A percentile compares a stretch with the other conserved stretches of the same genome.
Conservation (phyloP, 176 grass and related monocot species). For the Oryza rufipogon region DNA sequence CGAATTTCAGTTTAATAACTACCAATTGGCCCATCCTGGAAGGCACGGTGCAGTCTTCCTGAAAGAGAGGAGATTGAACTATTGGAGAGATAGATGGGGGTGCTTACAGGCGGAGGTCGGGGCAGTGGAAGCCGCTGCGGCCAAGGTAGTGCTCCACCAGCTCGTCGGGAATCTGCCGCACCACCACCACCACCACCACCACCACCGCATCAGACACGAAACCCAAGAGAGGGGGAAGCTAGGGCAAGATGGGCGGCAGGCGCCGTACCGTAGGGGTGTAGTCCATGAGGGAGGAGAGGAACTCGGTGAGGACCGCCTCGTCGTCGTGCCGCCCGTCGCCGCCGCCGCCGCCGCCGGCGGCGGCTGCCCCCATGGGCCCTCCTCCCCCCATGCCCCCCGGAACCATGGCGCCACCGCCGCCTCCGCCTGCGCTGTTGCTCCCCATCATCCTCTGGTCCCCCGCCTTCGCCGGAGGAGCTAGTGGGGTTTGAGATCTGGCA, state of each 20-base stretch:
- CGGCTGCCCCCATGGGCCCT: not conserved
- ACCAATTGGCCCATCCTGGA: not conserved
- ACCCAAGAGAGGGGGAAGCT: not conserved
- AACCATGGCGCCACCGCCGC: constrained; percentile 34
- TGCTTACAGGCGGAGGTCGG: constrained; percentile 83
- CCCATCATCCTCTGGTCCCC: constrained; percentile 53
- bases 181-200: constrained; percentile 4
- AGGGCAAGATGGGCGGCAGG: not conserved
- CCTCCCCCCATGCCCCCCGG: constrained; percentile 30
- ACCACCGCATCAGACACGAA: not conserved
- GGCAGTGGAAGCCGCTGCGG: constrained; percentile 94
- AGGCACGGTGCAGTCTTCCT: no score
- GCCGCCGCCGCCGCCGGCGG: not conserved
- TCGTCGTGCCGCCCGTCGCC: constrained; percentile 80
- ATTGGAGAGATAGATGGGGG: not conserved
- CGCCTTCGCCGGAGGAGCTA: not conserved
- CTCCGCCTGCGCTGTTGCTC: constrained; percentile 42
- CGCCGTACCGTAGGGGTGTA: constrained; percentile 76
- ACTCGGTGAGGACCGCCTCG: constrained; percentile 80
- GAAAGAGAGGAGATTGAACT: not conserved
- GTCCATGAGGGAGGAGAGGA: constrained; percentile 96
- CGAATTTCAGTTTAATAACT: constrained; percentile 3
- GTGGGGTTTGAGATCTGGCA: constrained; percentile 4
- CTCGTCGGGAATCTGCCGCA: constrained; percentile 87
- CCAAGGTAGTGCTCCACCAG: constrained; percentile 96